Base-by-base conservation (phyloP, 2,329 filamentous ascomycete species). In the Elsinoe perseae region DNA sequence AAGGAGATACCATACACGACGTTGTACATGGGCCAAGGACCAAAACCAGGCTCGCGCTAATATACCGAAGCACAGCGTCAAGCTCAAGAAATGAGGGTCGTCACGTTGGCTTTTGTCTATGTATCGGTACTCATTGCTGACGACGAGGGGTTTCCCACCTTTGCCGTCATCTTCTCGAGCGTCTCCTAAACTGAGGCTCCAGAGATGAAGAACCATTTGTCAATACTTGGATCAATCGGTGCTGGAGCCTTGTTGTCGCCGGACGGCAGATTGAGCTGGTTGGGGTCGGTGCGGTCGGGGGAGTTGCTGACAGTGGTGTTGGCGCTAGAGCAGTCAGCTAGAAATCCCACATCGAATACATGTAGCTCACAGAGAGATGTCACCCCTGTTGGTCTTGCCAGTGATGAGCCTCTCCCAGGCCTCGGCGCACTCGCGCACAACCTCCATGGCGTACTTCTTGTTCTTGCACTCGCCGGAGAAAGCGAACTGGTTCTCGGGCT, bases 181-280 rank as follows among this genome's bases (percentile, higher is more conserved):
- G 28, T 25, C 44, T 53, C 60, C 65, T 75, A 76, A 61, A 68
- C 70, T 62, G 74, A 75, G 66, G 93, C 93, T 75, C 93, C 93
- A 73, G 90, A 95, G 77, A 98, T 98, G 84, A 97, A 98, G 87
- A 98, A 98, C 93, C 93, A 98, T 85, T 98, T 98, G 84, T 98
- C 93, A 71, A 97, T 95, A 75, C 86, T 95, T 72, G 84, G 82
- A 72, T 98, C 93, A 67, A 98, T 95, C 69, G 92, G 91, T 63
- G 86, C 92, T 59, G 93, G 84, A 56, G 81, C 72, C 58, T 95
- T 79, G 69, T 95, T 85, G 82, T 96, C 81, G 76, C 87, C 79
- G 62, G 81, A 70, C 59, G 90, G 89, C 64, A 98, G 84, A 69
- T 83, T 84, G 61, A 95, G 80, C 75, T 87, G 80, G 68, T 80